phyloP scores from a whole-genome alignment of 345 rosid genomes.

The Anacardium occidentale region DNA sequence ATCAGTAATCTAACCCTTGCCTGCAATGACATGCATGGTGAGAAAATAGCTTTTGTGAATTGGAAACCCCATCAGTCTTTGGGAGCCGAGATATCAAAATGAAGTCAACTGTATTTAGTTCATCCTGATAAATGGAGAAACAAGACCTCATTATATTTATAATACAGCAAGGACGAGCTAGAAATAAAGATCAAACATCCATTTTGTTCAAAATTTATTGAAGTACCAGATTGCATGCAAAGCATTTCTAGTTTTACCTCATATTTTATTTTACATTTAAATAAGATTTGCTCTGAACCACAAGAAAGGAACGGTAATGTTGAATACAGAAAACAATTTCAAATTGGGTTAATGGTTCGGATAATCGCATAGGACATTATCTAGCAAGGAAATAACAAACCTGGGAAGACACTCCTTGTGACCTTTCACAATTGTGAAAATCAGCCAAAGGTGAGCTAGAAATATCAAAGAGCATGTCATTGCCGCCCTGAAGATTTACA shows the following conservation, averaged over 20 bases:
- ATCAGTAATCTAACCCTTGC: conserved; percentile 32
- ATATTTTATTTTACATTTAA: too few relatives aligned
- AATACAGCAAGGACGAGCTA: background rate
- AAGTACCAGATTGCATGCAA: background rate
- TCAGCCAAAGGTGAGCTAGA: conserved; percentile 64
- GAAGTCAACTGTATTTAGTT: conserved; percentile 59
- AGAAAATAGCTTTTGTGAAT: conserved; percentile 49
- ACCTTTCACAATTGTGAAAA: conserved; percentile 76
- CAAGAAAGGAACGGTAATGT: background rate
- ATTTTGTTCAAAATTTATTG: background rate
- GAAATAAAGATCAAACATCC: background rate
- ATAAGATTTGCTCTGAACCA: background rate
- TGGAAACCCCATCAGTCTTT: conserved; percentile 42
- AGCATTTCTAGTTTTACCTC: background rate
- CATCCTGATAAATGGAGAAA: conserved; percentile 46
- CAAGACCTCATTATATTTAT: conserved; percentile 7
- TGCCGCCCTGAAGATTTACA: conserved; percentile 44
- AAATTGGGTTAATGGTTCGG: background rate
- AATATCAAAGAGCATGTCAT: conserved; percentile 46
- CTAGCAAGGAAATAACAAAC: conserved; percentile 34
- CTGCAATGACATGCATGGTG: conserved; percentile 84
- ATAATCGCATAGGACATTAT: background rate
- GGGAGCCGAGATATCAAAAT: conserved; percentile 55
- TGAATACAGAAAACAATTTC: background rate
- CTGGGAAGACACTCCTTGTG: conserved; percentile 50